These are phyloP conservation scores for Cichorium intybus DNA, from an alignment of 140 eudicot species.

Conservation along the genomic window DNA sequence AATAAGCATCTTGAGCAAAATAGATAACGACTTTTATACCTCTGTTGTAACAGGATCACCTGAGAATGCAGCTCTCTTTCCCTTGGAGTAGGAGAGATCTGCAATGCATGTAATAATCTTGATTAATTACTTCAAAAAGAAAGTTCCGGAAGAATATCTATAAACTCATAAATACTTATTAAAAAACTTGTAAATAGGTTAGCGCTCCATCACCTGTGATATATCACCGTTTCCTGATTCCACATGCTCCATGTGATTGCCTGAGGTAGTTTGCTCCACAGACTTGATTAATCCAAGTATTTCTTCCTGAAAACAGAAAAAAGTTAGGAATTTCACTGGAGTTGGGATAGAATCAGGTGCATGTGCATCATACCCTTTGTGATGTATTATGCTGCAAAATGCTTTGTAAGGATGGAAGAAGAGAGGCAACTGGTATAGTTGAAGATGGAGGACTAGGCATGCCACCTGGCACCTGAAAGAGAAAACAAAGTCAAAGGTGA, in stretches of 20 bases:
- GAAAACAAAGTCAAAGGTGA: conserved; percentile 29
- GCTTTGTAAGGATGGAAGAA: conserved; percentile 75
- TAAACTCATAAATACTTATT: neutral
- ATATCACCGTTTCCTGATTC: conserved; percentile 50
- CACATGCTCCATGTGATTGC: conserved; percentile 41
- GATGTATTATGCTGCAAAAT: conserved; percentile 67
- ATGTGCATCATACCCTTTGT: conserved; percentile 57
- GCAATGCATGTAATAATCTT: conserved; percentile 26
- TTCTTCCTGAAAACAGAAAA: conserved; percentile 59
- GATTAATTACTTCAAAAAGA: too few species aligned
- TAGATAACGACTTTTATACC: conserved; percentile 34
- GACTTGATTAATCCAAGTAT: conserved; percentile 60
- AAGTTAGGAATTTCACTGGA: too few species aligned
- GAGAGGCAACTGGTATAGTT: conserved; percentile 46
- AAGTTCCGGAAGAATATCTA: neutral
- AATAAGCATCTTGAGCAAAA: neutral
- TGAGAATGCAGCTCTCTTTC: conserved; percentile 65
- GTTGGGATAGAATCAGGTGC: too few species aligned
- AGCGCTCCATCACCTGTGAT: conserved; percentile 49
- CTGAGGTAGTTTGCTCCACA: conserved; percentile 66
- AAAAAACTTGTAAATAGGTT: neutral
- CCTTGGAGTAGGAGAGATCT: conserved; percentile 43
- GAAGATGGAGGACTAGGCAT: conserved; percentile 41
- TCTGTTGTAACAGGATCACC: conserved; percentile 71
- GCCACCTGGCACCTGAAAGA: conserved; percentile 54